Evolutionary conservation across 306 rosid genomes (phyloP).

Genomic region (Fragaria nilgerrensis): DNA sequence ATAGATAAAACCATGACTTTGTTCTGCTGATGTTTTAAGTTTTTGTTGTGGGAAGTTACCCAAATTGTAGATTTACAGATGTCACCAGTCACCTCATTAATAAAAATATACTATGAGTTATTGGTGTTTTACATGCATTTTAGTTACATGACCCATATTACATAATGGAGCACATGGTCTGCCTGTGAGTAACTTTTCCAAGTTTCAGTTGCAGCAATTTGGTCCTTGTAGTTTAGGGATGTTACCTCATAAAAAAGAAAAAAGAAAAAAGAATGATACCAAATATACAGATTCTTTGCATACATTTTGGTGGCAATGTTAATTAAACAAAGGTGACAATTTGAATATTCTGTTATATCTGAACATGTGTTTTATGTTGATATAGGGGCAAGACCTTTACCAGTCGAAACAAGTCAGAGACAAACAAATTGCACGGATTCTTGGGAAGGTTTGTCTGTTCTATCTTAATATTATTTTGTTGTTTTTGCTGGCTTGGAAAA

Average conservation of each 20-base stretch:
- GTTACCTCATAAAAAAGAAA: neutral
- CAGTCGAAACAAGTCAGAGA: conserved; percentile 80
- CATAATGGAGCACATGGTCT: neutral
- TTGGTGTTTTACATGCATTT: neutral
- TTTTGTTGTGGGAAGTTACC: neutral
- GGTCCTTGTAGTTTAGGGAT: neutral
- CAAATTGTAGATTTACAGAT: neutral
- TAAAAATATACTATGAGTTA: neutral
- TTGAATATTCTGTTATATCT: neutral
- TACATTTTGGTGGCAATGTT: neutral
- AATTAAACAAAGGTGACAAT: neutral
- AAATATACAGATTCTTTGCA: neutral
- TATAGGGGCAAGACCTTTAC: conserved; percentile 81
- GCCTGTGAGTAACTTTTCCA: neutral
- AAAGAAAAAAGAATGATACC: neutral
- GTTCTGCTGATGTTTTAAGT: neutral
- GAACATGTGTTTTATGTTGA: conserved; percentile 11
- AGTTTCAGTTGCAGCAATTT: neutral
- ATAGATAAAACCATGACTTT: neutral
- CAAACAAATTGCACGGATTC: conserved; percentile 78
- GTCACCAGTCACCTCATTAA: neutral
- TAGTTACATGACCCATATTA: neutral
- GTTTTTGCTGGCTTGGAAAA: neutral
- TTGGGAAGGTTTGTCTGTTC: conserved; percentile 66
- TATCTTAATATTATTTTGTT: conserved; percentile 12